phyloP scores from a whole-genome alignment of 1,284 basidiomycete genomes.

The Ganoderma multipileum region DNA sequence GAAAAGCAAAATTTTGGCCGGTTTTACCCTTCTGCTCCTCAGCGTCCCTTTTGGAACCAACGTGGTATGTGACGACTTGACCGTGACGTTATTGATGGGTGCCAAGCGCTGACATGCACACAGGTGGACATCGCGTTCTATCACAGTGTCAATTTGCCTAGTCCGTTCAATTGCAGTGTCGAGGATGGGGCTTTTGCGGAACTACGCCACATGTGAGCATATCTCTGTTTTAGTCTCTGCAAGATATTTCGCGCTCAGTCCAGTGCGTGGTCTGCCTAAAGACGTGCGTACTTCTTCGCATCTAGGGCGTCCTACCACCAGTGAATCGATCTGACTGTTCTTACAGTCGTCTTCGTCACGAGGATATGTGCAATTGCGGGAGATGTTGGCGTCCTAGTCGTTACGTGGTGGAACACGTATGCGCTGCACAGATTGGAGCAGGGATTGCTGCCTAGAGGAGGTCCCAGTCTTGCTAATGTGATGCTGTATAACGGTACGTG shows the following conservation, averaged over 20 bases:
- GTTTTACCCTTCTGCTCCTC: not conserved
- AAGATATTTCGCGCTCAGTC: not conserved
- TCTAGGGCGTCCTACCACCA: accelerated
- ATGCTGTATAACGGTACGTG: not conserved
- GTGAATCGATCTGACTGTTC: not conserved
- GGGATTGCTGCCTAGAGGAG: not conserved
- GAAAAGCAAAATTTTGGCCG: not conserved
- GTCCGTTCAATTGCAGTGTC: not conserved
- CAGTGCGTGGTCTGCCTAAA: not conserved
- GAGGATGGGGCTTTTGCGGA: not conserved
- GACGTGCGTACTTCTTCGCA: not conserved
- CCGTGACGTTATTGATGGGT: not conserved
- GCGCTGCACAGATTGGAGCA: not conserved
- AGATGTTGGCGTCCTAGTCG: not conserved
- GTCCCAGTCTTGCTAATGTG: not conserved
- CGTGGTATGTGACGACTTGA: not conserved
- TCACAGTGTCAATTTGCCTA: not conserved
- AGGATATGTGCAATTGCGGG: not conserved
- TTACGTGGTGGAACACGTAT: not conserved
- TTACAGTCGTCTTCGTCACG: not conserved
- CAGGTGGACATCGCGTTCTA: not conserved
- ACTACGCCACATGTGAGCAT: not conserved
- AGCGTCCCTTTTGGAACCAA: not conserved
- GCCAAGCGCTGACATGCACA: not conserved
- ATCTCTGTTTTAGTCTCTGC: not conserved